A percentile compares a stretch with the other conserved stretches of the same genome.
phyloP scores from a whole-genome alignment of 1,284 basidiomycete species.

The Exobasidium rhododendri region DNA sequence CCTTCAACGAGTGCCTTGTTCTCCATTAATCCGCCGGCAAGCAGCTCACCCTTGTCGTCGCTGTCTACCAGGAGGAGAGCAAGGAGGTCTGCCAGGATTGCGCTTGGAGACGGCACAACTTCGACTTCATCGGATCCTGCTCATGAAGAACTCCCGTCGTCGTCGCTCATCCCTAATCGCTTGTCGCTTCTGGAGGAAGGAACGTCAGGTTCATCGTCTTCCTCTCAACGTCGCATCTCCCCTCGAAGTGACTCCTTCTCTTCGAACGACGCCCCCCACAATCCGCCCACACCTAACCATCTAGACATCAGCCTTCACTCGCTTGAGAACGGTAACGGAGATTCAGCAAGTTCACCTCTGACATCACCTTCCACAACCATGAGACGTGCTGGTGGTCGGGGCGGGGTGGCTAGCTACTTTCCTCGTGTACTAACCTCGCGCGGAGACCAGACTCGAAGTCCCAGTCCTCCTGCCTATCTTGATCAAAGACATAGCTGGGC shows the following conservation, averaged over 20 bases:
- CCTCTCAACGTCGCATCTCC: background rate
- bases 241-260: conserved; percentile 17
- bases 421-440: background rate
- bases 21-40: background rate
- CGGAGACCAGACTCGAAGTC: background rate
- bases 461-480: conserved; percentile 10
- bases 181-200: background rate
- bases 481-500: background rate
- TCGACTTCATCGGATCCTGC: background rate
- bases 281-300: conserved; percentile 61
- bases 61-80: background rate
- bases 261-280: conserved; percentile 55
- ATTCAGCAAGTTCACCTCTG: conserved; percentile 17
- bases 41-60: conserved; percentile 10
- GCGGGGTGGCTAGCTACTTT: background rate
- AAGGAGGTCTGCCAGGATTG: background rate
- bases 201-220: background rate
- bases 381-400: conserved; percentile 7
- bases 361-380: background rate
- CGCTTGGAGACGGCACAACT: background rate
- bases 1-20: background rate
- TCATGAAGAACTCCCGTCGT: background rate
- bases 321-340: conserved; percentile 12
- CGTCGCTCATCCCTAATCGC: background rate
- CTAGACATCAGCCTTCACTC: conserved; percentile 60